Percentiles rank a stretch among this genome's conserved stretches.
These are phyloP conservation scores for Talaromyces sp. DNA, from an alignment of 2,329 filamentous ascomycete species.

Conservation along the genomic window DNA sequence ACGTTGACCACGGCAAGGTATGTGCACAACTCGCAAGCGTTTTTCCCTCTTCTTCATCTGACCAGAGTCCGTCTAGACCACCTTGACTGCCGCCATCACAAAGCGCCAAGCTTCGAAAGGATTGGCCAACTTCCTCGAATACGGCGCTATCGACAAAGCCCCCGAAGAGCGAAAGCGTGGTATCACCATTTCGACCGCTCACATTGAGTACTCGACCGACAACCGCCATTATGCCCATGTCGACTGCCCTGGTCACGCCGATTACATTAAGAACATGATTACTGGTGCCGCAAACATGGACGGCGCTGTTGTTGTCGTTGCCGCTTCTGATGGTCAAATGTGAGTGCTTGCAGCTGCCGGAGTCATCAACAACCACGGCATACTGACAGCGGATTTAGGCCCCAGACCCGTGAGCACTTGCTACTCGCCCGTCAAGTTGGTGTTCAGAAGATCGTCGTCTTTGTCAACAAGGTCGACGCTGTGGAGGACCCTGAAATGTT, in stretches of 20 bases:
- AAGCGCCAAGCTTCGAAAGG: conserved; percentile 97
- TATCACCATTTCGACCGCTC: conserved; percentile 97
- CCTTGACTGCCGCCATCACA: conserved; percentile 95
- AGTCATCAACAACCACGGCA: not conserved
- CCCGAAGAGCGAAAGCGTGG: conserved; percentile 99
- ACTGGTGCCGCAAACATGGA: conserved; percentile 99
- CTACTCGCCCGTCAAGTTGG: conserved; percentile 96
- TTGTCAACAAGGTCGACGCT: conserved; percentile 99
- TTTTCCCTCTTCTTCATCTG: conserved; percentile 8
- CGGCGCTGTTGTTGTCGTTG: conserved; percentile 96
- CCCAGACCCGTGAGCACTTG: conserved; percentile 97
- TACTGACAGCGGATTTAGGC: conserved; percentile 44
- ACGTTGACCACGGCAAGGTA: conserved; percentile 99
- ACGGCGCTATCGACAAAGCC: conserved; percentile 97
- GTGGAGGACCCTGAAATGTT: conserved; percentile 98
- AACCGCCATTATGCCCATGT: conserved; percentile 97
- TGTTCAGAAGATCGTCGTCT: conserved; percentile 96
- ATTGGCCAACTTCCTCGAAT: conserved; percentile 89
- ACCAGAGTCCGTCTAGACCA: conserved; percentile 60
- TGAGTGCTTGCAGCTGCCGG: conserved; percentile 26
- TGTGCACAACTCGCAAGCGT: conserved; percentile 11
- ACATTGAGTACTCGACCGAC: conserved; percentile 97
- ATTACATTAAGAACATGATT: conserved; percentile 99
- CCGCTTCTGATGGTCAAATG: conserved; percentile 98
- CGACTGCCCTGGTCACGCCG: conserved; percentile 98